Percentiles rank a stretch among this genome's conserved stretches.
Conservation (phyloP, 2,329 filamentous ascomycete species). For the Bimuria novae-zelandiae region DNA sequence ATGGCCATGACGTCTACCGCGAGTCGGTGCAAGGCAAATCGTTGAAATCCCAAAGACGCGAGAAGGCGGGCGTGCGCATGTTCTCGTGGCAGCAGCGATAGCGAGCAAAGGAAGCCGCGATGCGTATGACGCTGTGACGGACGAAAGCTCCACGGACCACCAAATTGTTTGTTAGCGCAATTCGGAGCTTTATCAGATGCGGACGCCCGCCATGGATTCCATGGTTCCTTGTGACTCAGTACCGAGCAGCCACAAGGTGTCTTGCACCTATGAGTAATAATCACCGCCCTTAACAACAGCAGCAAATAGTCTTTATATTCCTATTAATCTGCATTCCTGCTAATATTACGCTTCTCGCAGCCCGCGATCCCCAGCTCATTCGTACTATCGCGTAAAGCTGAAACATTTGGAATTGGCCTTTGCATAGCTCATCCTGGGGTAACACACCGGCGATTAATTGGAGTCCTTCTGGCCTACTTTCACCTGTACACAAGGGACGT, state of each 20-base stretch:
- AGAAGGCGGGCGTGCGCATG: conserved; percentile 35
- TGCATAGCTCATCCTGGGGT: too few species aligned
- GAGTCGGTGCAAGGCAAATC: conserved; percentile 31
- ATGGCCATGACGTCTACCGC: conserved; percentile 35
- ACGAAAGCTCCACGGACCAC: conserved; percentile 8
- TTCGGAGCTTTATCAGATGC: conserved; percentile 30
- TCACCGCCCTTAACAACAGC: not conserved
- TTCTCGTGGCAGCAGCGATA: conserved; percentile 19
- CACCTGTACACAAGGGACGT: too few species aligned
- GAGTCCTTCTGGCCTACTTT: too few species aligned
- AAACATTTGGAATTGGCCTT: too few species aligned
- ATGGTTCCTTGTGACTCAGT: too few species aligned
- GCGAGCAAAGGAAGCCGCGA: not conserved
- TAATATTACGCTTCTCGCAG: conserved; percentile 18
- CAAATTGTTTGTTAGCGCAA: not conserved
- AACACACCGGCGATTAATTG: too few species aligned
- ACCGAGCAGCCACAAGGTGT: too few species aligned
- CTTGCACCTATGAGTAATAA: conserved; percentile 10
- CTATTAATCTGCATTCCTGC: conserved; percentile 27
- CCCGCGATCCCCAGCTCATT: conserved; percentile 14
- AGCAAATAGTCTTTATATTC: conserved; percentile 3
- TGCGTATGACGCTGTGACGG: conserved; percentile 26
- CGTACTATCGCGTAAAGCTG: too few species aligned
- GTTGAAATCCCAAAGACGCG: conserved; percentile 25
- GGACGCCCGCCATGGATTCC: conserved; percentile 18